Percentiles rank a stretch among this genome's conserved stretches.
Conservation (phyloP, 495 filamentous ascomycete genomes). For the Collariella sp. region DNA sequence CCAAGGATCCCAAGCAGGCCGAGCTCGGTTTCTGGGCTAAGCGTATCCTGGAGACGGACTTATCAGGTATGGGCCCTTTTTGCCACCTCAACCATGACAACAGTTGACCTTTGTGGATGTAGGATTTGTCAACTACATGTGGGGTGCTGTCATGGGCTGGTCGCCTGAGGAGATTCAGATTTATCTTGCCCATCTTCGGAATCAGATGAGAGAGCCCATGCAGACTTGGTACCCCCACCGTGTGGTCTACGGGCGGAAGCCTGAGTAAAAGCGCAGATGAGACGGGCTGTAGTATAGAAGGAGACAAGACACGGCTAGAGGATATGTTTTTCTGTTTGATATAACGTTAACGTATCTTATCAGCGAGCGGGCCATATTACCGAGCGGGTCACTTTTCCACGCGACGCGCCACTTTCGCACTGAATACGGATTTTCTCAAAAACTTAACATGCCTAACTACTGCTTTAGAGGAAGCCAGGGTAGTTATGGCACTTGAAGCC, state of each 20-base stretch:
- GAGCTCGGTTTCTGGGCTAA: slow-evolving; percentile 31
- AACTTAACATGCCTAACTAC: no score
- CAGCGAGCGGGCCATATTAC: no score
- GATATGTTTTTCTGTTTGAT: no score
- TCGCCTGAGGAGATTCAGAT: slow-evolving; percentile 4
- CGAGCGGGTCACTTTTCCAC: no score
- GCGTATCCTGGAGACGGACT: background rate
- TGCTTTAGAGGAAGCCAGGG: no score
- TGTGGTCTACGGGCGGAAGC: slow-evolving; percentile 23
- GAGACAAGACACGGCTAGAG: no score
- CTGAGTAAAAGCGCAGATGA: no score
- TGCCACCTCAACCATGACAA: background rate
- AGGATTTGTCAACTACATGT: slow-evolving; percentile 9
- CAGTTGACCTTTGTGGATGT: background rate
- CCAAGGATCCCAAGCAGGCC: slow-evolving; percentile 45
- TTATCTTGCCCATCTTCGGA: slow-evolving; percentile 1
- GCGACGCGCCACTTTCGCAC: no score
- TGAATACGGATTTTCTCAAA: no score
- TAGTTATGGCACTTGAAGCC: no score
- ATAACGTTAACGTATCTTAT: no score
- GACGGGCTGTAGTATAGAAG: no score
- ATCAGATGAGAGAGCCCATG: background rate
- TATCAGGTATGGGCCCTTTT: background rate
- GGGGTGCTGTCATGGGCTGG: slow-evolving; percentile 10
- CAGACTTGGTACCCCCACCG: background rate